These are phyloP conservation scores for Phialophora chinensis DNA, from an alignment of 2,329 filamentous ascomycete species.

Conservation along the genomic window DNA sequence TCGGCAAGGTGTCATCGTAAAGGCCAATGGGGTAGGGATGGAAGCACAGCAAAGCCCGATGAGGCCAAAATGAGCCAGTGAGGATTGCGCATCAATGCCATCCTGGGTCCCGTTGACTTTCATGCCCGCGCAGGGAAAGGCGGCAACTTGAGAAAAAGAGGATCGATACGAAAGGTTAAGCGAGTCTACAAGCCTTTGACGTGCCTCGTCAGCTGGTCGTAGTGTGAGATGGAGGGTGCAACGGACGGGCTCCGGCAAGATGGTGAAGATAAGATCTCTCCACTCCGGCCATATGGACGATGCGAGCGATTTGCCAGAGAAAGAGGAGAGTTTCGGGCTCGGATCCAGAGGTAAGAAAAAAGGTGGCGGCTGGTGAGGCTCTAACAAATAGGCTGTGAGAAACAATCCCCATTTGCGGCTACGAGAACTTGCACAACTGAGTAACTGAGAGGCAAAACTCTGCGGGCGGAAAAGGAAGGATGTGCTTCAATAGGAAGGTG, in stretches of 20 bases:
- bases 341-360: neutral
- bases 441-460: neutral
- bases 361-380: conserved; percentile 18
- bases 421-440: too few relatives aligned
- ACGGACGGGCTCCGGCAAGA: conserved; percentile 5
- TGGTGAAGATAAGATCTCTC: neutral
- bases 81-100: neutral
- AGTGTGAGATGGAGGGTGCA: neutral
- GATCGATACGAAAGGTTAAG: conserved; percentile 21
- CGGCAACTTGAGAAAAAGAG: neutral
- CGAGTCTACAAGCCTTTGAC: conserved; percentile 7
- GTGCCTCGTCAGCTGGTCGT: neutral
- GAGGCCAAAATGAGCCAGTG: conserved; percentile 16
- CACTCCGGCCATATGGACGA: neutral
- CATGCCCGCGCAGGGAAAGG: conserved; percentile 5
- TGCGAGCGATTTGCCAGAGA: neutral
- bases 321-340: neutral
- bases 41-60: conserved; percentile 7
- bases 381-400: neutral
- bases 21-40: conserved; percentile 24
- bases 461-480: too few relatives aligned
- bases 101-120: neutral
- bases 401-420: too few relatives aligned
- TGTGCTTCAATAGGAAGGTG: too few relatives aligned
- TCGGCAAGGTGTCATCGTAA: conserved; percentile 8